A percentile compares a stretch with the other conserved stretches of the same genome.
phyloP scores from a whole-genome alignment of 2,329 filamentous ascomycete species.

The Penicillium sp. region DNA sequence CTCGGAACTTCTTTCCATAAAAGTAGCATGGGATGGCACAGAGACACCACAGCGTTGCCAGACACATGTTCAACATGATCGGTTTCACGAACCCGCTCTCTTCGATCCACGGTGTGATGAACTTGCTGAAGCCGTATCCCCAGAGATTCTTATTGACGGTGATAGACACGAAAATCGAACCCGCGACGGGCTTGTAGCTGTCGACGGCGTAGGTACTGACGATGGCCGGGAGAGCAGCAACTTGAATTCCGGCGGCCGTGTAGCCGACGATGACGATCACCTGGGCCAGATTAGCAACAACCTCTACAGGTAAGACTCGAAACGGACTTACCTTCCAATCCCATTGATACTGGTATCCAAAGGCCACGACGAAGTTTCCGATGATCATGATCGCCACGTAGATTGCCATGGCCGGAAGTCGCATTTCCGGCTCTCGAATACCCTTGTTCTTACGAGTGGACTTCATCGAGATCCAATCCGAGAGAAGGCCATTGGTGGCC shows the following conservation, averaged over 20 bases:
- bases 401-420: conserved; percentile 56
- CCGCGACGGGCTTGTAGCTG: conserved; percentile 62
- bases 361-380: conserved; percentile 57
- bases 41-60: conserved; percentile 55
- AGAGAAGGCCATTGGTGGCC: conserved; percentile 54
- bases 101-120: conserved; percentile 54
- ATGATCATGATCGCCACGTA: conserved; percentile 57
- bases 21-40: conserved; percentile 58
- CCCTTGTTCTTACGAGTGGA: conserved; percentile 54
- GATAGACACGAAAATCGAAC: conserved; percentile 59
- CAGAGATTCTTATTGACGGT: conserved; percentile 65
- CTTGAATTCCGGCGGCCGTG: conserved; percentile 56
- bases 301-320: background rate
- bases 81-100: conserved; percentile 53
- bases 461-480: conserved; percentile 57
- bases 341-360: conserved; percentile 55
- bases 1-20: conserved; percentile 58
- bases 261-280: conserved; percentile 58
- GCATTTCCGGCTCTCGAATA: conserved; percentile 60
- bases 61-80: conserved; percentile 59
- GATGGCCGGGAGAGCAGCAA: conserved; percentile 60
- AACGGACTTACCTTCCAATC: conserved; percentile 51
- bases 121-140: conserved; percentile 60
- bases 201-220: conserved; percentile 60
- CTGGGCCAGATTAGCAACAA: conserved; percentile 13